phyloP scores from a whole-genome alignment of 2,329 filamentous ascomycete genomes.

The Scedosporium apiospermum region DNA sequence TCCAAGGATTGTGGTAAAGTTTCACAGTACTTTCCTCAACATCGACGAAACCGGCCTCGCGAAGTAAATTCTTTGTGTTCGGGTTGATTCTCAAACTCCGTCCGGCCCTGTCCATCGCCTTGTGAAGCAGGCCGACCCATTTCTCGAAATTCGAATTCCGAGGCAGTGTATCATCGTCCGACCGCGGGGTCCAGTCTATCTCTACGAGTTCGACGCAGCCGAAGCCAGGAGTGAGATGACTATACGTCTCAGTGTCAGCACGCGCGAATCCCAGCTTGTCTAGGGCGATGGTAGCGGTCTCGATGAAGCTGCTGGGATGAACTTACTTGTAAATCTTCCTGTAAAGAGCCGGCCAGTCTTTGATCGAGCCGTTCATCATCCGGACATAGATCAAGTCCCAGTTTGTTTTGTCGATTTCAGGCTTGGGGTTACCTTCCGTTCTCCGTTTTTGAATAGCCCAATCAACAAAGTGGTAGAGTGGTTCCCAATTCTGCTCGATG shows the following conservation, averaged over 20 bases:
- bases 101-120: conserved; percentile 56
- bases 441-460: background rate
- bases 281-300: background rate
- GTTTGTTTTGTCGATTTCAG: conserved; percentile 27
- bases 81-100: conserved; percentile 54
- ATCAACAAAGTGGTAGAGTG: conserved; percentile 11
- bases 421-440: background rate
- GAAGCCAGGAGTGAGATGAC: conserved; percentile 65
- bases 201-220: conserved; percentile 83
- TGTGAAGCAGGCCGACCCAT: conserved; percentile 62
- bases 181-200: conserved; percentile 70
- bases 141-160: conserved; percentile 46
- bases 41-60: conserved; percentile 68
- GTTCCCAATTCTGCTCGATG: conserved; percentile 64
- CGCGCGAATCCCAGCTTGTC: background rate
- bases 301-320: background rate
- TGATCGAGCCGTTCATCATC: conserved; percentile 68
- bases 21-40: conserved; percentile 61
- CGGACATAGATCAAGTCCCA: conserved; percentile 81
- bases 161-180: conserved; percentile 55
- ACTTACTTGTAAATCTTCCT: conserved; percentile 56
- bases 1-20: conserved; percentile 69
- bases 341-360: conserved; percentile 68
- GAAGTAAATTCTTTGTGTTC: conserved; percentile 49
- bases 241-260: conserved; percentile 21